Evolutionary conservation across 2,329 filamentous ascomycete genomes (phyloP), one percentile per base, ranked within the genome.

Genomic region (Diaporthe nobilis): DNA sequence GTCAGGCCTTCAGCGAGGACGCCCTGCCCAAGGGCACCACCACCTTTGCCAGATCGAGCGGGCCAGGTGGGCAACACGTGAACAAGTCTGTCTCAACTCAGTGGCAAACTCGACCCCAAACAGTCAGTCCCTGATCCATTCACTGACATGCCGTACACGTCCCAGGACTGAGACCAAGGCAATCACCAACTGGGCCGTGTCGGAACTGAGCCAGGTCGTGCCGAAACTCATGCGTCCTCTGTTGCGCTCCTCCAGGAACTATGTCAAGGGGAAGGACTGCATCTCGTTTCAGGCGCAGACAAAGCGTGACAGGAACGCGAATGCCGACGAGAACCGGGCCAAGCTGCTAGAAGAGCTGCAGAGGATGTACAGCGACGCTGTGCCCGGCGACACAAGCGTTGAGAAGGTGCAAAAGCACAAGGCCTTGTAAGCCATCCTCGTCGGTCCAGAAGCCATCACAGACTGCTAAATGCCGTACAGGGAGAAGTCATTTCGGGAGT

Each of bases 41-140:
- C 7, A 87, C 83, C 15, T 92, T 86, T 80, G 86, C 90, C 3
- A 86, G 90, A n/a, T 91, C 90, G 3, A 91, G 89, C 78, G 90
- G 90, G 0, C 90, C 90, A 3, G 90, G 90, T 17, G 90, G 90
- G 2, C 90, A 92, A 78, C 89, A 92, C 79, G 90, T 92, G 44
- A 92, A 92, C 80, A 92, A 92, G 90, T 92, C 79, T 72, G 87
- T 81, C 25, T 79, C 57, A 13, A 55, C n/a, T 37, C 12, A 39
- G 17, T 10, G 17, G 44, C 31, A 47, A 47, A 17, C 8, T 28
- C 49, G 1, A 37, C n/a, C 34, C 2, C 15, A 55, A 1, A 42
- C n/a, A 39, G 34, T 6, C 65, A 55, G 47, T 42, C 47, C 34
- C 34, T 42, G 34, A 25, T 55, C 17, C 13, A 7, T 55, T 4